Evolutionary conservation across 345 rosid genomes (phyloP).

Genomic region (Acer yangbiense): DNA sequence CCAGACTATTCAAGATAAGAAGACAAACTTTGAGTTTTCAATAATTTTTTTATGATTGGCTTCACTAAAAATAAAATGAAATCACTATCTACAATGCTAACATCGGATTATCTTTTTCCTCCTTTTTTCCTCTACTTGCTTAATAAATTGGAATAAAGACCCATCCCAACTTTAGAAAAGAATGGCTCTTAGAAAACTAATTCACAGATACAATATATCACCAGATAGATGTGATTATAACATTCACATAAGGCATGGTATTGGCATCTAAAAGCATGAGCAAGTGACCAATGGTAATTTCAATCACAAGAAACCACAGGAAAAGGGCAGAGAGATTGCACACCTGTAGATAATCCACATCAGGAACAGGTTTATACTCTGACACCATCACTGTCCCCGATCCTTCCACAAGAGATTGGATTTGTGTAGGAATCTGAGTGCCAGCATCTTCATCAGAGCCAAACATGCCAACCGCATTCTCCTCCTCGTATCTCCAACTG

Average conservation of each 20-base stretch:
- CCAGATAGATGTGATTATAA: background rate
- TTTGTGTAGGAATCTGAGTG: slow-evolving; percentile 67
- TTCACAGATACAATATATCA: background rate
- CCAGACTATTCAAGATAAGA: background rate
- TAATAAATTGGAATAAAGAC: background rate
- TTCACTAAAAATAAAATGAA: background rate
- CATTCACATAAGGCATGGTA: background rate
- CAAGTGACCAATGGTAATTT: too few species aligned
- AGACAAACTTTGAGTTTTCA: too few species aligned
- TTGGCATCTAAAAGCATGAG: background rate
- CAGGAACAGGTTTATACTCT: slow-evolving; percentile 67
- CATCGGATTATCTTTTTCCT: background rate
- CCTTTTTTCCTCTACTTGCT: background rate
- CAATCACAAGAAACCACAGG: background rate
- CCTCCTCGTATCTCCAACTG: slow-evolving; percentile 45
- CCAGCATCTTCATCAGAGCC: slow-evolving; percentile 69
- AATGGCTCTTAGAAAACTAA: background rate
- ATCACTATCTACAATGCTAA: background rate
- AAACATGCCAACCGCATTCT: slow-evolving; percentile 39
- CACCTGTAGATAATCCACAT: slow-evolving; percentile 96
- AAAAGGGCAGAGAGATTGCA: slow-evolving; percentile 13
- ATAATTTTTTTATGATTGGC: too few species aligned
- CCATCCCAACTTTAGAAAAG: background rate
- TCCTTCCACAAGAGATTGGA: slow-evolving; percentile 82
- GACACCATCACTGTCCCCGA: slow-evolving; percentile 61